Base-by-base conservation (phyloP, 129 eudicot genomes). In the Logfia minima region DNA sequence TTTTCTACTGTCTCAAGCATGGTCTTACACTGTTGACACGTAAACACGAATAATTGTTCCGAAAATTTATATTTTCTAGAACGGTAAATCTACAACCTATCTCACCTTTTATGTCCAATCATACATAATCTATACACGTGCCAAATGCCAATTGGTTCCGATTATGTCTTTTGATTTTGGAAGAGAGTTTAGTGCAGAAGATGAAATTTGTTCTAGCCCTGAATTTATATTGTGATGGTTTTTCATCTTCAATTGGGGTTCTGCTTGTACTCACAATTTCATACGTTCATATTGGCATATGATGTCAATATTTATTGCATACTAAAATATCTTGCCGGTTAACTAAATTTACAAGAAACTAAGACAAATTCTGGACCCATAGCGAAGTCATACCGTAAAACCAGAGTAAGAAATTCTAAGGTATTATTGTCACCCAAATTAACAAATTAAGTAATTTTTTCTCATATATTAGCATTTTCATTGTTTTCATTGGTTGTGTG, bases 171-270 rank as follows among this genome's bases (percentile, higher is more conserved):
- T 53, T 52, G 68, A 41, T 66, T 26, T 14, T 8, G 23, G 8
- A 68, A 67, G 64, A 76, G 53, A 9, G n/a, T 73, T 19, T 29
- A n/a, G 66, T 71, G 48, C 18, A 62, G 61, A 16, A 76, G 80
- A 75, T 75, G 61, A 37, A 75, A 26, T 39, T 22, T 62, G 70
- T 39, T 60, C 41, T 0, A 61, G 43, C 26, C n/a, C 11, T 26
- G 3, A 39, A 75, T 37, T 37, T 75, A 11, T 77, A 52, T 55
- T 23, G 56, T 68, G 74, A 32, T 53, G 81, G 53, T 13, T 11
- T 76, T 4, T 9, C 72, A 68, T 68, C 72, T 68, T 37, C 29
- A n/a, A 22, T 14, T 68, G 23, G 17, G 56, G 37, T 73, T 22
- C 4, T 24, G 24, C 43, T 11, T 73, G 58, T 37, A 6, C 77